phyloP scores from a whole-genome alignment of 2,329 filamentous ascomycete genomes.

The Alternaria hordeiaustralica region DNA sequence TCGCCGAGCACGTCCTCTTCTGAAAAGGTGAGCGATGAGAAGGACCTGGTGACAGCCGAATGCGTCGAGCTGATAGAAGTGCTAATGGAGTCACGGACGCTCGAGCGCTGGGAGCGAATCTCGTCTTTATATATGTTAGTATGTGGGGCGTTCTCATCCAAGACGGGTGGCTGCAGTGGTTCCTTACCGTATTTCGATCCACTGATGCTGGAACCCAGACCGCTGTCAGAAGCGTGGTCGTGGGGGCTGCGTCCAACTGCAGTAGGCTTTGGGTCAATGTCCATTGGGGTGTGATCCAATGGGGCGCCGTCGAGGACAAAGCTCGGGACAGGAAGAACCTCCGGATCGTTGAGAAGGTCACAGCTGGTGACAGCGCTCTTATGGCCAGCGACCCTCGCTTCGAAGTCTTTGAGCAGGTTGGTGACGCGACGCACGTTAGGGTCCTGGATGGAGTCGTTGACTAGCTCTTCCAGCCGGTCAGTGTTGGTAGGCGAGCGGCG shows the following conservation, averaged over 20 bases:
- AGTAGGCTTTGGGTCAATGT: conserved; percentile 51
- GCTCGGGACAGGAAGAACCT: conserved; percentile 57
- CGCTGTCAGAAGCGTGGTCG: conserved; percentile 83
- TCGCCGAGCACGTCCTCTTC: conserved; percentile 65
- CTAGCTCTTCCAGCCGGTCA: conserved; percentile 56
- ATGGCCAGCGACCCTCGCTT: conserved; percentile 51
- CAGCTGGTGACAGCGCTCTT: conserved; percentile 37
- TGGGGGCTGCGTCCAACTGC: conserved; percentile 52
- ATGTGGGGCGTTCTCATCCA: conserved; percentile 20
- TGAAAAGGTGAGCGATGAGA: conserved; percentile 47
- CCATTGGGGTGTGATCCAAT: conserved; percentile 46
- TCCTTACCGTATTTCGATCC: conserved; percentile 57
- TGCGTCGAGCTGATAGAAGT: conserved; percentile 46
- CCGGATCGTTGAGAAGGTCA: conserved; percentile 55
- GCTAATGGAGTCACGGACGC: conserved; percentile 44
- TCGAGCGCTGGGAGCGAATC: conserved; percentile 33
- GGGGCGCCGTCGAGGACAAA: conserved; percentile 51
- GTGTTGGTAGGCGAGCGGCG: conserved; percentile 57
- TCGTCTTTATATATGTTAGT: conserved; percentile 48
- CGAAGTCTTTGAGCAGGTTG: conserved; percentile 54
- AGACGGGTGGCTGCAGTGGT: conserved; percentile 22
- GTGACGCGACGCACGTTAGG: conserved; percentile 54
- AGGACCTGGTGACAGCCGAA: conserved; percentile 54
- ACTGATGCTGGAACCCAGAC: conserved; percentile 81
- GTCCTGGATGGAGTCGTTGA: conserved; percentile 55